These are phyloP conservation scores for Teratosphaeriaceae sp. DNA, from an alignment of 2,329 filamentous ascomycete genomes.

Conservation along the genomic window DNA sequence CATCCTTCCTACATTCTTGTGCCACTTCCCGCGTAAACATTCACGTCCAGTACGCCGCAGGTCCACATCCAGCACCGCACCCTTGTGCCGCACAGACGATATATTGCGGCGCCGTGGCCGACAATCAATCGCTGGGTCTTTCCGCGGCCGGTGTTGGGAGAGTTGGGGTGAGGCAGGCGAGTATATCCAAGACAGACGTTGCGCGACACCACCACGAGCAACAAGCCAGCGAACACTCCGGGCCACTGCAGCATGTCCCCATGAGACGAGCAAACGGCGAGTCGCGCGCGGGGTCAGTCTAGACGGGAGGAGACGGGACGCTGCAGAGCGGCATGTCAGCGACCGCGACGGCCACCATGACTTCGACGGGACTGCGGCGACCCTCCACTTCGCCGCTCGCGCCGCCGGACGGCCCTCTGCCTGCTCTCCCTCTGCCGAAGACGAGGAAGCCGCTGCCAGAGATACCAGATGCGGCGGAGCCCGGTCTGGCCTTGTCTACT, in stretches of 20 bases:
- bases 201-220: too few species aligned
- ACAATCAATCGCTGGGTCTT: too few species aligned
- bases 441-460: conserved; percentile 54
- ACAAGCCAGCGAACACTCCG: too few species aligned
- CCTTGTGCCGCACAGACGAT: too few species aligned
- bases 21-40: too few species aligned
- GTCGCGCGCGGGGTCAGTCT: not conserved
- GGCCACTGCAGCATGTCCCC: not conserved
- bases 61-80: too few species aligned
- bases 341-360: conserved; percentile 17
- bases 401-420: conserved; percentile 65
- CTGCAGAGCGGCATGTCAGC: conserved; percentile 8
- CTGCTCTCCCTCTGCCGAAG: conserved; percentile 68
- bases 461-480: conserved; percentile 27
- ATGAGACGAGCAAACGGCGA: not conserved
- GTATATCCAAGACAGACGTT: too few species aligned
- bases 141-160: too few species aligned
- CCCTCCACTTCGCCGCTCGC: conserved; percentile 58
- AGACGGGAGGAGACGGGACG: not conserved
- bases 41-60: too few species aligned
- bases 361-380: conserved; percentile 44
- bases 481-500: conserved; percentile 17
- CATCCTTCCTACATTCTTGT: too few species aligned
- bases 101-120: too few species aligned
- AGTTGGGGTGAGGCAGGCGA: too few species aligned